A percentile compares a stretch with the other conserved stretches of the same genome.
Conservation (phyloP, 2,329 filamentous ascomycete species). For the Trichoderma gracile region DNA sequence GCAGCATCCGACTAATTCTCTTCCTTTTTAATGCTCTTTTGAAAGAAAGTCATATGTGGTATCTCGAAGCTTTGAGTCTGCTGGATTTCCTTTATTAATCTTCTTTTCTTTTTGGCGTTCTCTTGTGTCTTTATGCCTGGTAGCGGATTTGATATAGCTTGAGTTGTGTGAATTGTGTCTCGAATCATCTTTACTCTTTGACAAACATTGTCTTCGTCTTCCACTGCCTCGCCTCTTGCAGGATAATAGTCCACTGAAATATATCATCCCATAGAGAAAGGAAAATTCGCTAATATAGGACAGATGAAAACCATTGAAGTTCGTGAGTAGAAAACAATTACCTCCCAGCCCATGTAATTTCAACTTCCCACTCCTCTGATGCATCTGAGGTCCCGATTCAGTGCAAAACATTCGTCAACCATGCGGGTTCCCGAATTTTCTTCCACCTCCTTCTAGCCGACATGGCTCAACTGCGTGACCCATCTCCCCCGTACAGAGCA, state of each 20-base stretch:
- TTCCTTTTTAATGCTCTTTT: too few relatives aligned
- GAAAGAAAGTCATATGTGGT: too few relatives aligned
- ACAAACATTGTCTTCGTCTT: not conserved
- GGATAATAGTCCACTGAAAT: conserved; percentile 9
- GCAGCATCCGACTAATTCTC: not conserved
- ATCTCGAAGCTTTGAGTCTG: too few relatives aligned
- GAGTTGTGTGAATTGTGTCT: not conserved
- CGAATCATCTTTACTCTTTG: conserved; percentile 7
- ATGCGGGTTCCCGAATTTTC: not conserved
- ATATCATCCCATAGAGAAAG: conserved; percentile 7
- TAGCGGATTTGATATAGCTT: not conserved
- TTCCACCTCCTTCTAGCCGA: not conserved
- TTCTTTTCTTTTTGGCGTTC: not conserved
- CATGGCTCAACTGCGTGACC: not conserved
- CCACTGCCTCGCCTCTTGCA: conserved; percentile 1
- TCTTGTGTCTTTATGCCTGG: not conserved
- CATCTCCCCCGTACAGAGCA: not conserved
- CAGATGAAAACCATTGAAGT: conserved; percentile 16
- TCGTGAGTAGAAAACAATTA: conserved; percentile 14
- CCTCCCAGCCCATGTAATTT: not conserved
- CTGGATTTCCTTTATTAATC: not conserved
- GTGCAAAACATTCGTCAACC: too few relatives aligned
- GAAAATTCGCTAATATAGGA: conserved; percentile 24
- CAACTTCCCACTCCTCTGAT: not conserved
- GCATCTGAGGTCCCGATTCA: not conserved